Conservation (phyloP, 1,284 basidiomycete genomes). For the Papiliotrema terrestris region DNA sequence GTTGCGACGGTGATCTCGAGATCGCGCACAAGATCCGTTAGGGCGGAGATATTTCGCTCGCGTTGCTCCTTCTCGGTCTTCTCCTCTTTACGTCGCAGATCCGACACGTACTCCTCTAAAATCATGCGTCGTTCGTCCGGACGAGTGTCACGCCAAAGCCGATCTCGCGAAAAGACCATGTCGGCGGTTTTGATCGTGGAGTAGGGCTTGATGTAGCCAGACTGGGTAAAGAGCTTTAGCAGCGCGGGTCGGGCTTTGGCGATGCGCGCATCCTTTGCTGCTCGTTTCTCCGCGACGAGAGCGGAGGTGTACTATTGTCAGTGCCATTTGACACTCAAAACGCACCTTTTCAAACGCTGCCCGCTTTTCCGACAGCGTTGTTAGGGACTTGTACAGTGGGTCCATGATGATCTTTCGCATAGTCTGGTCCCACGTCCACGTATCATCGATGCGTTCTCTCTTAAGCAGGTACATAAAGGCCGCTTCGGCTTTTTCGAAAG, state of each 20-base stretch:
- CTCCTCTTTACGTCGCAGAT: conserved; percentile 79
- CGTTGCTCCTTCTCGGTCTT: conserved; percentile 70
- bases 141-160: conserved; percentile 80
- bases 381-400: conserved; percentile 91
- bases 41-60: conserved; percentile 68
- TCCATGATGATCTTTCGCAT: conserved; percentile 98
- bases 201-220: conserved; percentile 80
- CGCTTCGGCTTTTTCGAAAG: conserved; percentile 83
- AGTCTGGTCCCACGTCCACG: conserved; percentile 97
- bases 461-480: conserved; percentile 87
- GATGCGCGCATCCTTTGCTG: conserved; percentile 74
- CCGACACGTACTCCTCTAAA: conserved; percentile 82
- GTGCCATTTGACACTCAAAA: background rate
- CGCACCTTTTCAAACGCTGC: conserved; percentile 82
- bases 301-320: conserved; percentile 63
- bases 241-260: conserved; percentile 77
- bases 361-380: conserved; percentile 92
- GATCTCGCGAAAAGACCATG: conserved; percentile 72
- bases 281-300: conserved; percentile 64
- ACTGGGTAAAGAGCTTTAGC: conserved; percentile 75
- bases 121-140: conserved; percentile 77
- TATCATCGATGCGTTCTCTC: conserved; percentile 81
- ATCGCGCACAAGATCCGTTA: conserved; percentile 72
- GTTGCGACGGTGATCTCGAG: conserved; percentile 83
- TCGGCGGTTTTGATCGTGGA: conserved; percentile 83